Conservation (phyloP, 106 monocot genomes). For the Apostasia ramifera region DNA sequence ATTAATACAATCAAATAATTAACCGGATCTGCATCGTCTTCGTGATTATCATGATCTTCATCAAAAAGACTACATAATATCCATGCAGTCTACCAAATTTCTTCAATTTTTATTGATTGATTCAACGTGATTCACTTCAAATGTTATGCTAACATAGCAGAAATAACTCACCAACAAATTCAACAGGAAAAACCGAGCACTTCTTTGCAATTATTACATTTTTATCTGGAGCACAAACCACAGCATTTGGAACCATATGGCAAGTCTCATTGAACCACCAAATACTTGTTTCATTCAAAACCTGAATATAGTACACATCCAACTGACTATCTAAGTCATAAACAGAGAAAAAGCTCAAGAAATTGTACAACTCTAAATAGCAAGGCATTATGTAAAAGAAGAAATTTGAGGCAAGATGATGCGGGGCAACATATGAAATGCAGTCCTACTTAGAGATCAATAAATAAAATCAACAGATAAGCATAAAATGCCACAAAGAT, state of each 20-base stretch:
- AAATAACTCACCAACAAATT: slow-evolving; percentile 87
- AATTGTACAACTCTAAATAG: neutral
- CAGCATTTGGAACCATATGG: slow-evolving; percentile 91
- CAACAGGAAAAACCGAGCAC: slow-evolving; percentile 93
- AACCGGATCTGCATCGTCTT: no score
- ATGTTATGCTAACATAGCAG: no score
- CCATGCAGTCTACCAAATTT: no score
- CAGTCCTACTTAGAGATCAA: no score
- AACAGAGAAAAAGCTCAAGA: neutral
- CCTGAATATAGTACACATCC: slow-evolving; percentile 31
- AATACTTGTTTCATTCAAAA: slow-evolving; percentile 91
- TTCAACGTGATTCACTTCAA: no score
- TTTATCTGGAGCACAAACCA: slow-evolving; percentile 76
- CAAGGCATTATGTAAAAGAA: neutral
- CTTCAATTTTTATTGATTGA: no score
- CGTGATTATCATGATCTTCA: no score
- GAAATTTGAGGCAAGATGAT: neutral
- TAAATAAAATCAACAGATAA: neutral
- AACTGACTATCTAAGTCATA: neutral
- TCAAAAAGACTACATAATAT: no score
- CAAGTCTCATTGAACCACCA: slow-evolving; percentile 86
- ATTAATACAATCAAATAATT: no score
- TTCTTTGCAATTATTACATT: slow-evolving; percentile 98
- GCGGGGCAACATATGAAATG: no score
- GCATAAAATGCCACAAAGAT: neutral